Evolutionary conservation across 2,329 filamentous ascomycete genomes (phyloP), one percentile per base, ranked within the genome.

Genomic region (Leptographium flavum): DNA sequence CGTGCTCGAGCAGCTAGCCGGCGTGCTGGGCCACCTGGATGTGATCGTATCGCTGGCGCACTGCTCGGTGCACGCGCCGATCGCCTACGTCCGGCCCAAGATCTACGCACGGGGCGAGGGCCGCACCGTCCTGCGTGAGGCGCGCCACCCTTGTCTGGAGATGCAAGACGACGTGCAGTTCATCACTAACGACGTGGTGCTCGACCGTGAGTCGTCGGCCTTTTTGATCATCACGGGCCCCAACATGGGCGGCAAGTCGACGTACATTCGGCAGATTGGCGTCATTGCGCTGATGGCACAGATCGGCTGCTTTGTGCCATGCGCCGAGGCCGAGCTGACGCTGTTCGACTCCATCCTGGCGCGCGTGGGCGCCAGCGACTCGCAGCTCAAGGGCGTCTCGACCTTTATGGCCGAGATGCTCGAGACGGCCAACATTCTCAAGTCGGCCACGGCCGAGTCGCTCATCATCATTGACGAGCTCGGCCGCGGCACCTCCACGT

Each of bases 351-450:
- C 87, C 50, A 94, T 98, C 50, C 81, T 98, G 33, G 92, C 93
- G 0, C 83, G 92, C 54, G 92, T 98, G 0, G 92, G 93, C 36
- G 93, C 92, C 7, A 92, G 84, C 55, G 93, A 98, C 64, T 94
- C 86, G 7, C 92, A 96, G 62, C 81, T 98, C 51, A 96, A 96
- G 65, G 92, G 92, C 31, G 92, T 98, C 2, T 94, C 87, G 4
- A 98, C 92, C 0, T 98, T 98, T 63, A 98, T 98, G 93, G 92
- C 92, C 2, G 92, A 98, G 66, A 98, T 98, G 92, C 75, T 98
- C 21, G 92, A 98, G 62, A 98, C 92, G 1, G 87, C 92, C 53
- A 96, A 96, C 60, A 98, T 98, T 52, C 79, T 98, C 58, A 96
- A 96, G 66, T 93, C 87, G 0, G 92, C 92, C 2, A 98, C 92